Evolutionary conservation across 179 eudicot genomes (phyloP), one percentile per base, ranked within the genome.

Genomic region (Silene vulgaris): DNA sequence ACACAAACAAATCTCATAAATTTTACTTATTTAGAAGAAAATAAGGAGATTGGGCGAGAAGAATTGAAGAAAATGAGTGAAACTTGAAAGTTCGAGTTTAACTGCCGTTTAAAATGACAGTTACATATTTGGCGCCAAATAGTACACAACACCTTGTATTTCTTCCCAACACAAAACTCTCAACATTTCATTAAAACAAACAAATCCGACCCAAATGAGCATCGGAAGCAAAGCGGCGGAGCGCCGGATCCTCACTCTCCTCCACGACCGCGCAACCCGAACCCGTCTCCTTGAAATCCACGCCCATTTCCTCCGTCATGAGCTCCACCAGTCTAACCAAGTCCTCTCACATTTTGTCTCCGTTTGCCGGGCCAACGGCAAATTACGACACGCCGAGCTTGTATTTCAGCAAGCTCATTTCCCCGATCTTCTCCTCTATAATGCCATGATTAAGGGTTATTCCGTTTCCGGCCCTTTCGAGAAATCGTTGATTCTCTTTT

Each of bases 301-400:
- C 74, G 93, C 85, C 26, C 90, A 87, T 75, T 74, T 87, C 75
- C 82, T 90, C 77, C 93, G 93, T 32, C 93, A 89, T 71, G 66
- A 75, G 59, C 90, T 90, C 72, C 84, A 87, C 76, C 89, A 87
- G 59, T 89, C 90, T 78, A 87, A 86, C 84, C 85, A 86, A 75
- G 71, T 90, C 6, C 87, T 90, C 78, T 73, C 92, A 37, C 96
- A 90, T 77, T 90, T 90, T 81, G 63, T 90, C 77, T 83, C 90
- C 26, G 84, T 90, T 63, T 89, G 92, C 72, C 57, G 80, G 50
- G 52, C 88, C 29, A 60, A 78, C 35, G 78, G 85, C 75, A 79
- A 86, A 75, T 69, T 79, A 61, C 73, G 65, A 8, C 81, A 88
- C 52, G 88, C 93, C 32, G 79, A 76, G 63, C 83, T 83, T 52